Percentiles rank a stretch among this genome's conserved stretches.
phyloP scores from a whole-genome alignment of 495 filamentous ascomycete species.

The Chaetomium fimeti region DNA sequence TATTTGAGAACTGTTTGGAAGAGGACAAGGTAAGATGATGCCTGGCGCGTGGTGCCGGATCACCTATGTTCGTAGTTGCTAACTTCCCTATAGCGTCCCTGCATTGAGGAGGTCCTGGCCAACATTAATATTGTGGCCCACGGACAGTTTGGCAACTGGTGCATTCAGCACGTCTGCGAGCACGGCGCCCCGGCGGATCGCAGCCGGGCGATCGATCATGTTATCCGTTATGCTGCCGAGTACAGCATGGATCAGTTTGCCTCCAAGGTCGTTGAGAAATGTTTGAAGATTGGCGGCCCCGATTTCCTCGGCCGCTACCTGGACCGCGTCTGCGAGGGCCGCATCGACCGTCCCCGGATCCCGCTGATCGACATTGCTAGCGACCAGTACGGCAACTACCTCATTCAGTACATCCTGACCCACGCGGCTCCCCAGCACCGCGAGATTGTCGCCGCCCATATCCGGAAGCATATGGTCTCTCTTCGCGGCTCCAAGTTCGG shows the following conservation, averaged over 20 bases:
- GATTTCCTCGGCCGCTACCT: conserved; percentile 94
- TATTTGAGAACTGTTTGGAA: conserved; percentile 98
- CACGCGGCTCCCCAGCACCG: conserved; percentile 82
- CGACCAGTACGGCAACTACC: conserved; percentile 97
- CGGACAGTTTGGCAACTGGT: conserved; percentile 99
- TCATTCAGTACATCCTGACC: conserved; percentile 94
- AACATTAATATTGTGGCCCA: conserved; percentile 95
- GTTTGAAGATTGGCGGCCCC: conserved; percentile 88
- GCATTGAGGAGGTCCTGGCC: conserved; percentile 90
- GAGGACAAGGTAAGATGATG: conserved; percentile 82
- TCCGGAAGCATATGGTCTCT: conserved; percentile 99
- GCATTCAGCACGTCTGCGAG: conserved; percentile 98
- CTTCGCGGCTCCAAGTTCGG: conserved; percentile 98
- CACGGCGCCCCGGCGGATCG: conserved; percentile 90
- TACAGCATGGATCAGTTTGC: conserved; percentile 99
- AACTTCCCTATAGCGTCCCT: conserved; percentile 70
- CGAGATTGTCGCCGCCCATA: conserved; percentile 88
- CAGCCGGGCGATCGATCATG: conserved; percentile 89
- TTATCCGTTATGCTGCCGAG: conserved; percentile 85
- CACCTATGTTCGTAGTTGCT: conserved; percentile 16
- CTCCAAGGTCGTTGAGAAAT: conserved; percentile 98
- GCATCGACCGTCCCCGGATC: conserved; percentile 87
- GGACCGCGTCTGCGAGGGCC: conserved; percentile 87
- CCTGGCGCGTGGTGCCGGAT: not conserved
- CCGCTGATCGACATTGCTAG: conserved; percentile 97